Evolutionary conservation across 2,329 filamentous ascomycete species (phyloP).

Genomic region (Plectosphaerella sp.): DNA sequence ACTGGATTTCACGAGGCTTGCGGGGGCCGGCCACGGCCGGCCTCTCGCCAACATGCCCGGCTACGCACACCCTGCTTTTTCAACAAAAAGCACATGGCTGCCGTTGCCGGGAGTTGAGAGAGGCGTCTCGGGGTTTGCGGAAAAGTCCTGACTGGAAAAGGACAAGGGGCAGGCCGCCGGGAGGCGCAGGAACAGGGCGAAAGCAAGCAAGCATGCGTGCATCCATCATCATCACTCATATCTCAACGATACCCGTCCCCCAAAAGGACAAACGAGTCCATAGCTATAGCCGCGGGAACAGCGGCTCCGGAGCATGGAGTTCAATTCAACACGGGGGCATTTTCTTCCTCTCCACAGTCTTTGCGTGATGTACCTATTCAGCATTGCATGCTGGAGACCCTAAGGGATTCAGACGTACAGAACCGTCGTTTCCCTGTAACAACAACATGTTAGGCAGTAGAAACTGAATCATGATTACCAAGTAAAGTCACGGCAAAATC

Average conservation of each 20-base stretch:
- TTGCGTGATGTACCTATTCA: no score
- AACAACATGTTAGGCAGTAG: no score
- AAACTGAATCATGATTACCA: no score
- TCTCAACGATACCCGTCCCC: slow-evolving; percentile 36
- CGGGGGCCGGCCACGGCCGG: no score
- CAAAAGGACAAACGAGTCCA: slow-evolving; percentile 7
- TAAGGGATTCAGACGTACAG: no score
- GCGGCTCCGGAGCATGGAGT: slow-evolving; percentile 5
- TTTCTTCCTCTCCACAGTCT: background rate
- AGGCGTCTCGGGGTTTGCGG: no score
- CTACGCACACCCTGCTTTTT: slow-evolving; percentile 1
- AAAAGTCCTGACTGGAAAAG: background rate
- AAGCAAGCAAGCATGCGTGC: slow-evolving; percentile 17
- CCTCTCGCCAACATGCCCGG: background rate
- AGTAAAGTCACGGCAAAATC: no score
- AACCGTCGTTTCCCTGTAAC: no score
- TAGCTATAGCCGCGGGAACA: slow-evolving; percentile 1
- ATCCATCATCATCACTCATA: slow-evolving; percentile 24
- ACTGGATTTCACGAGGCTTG: slow-evolving; percentile 10
- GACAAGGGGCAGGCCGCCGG: slow-evolving; percentile 9
- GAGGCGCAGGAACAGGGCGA: background rate
- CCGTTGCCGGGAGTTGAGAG: no score
- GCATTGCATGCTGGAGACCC: no score
- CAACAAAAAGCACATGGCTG: slow-evolving; percentile 1
- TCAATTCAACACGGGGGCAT: slow-evolving; percentile 4